Evolutionary conservation across 2,329 filamentous ascomycete species (phyloP), one percentile per base, ranked within the genome.

Genomic region (Neofusicoccum kwambonambiense): DNA sequence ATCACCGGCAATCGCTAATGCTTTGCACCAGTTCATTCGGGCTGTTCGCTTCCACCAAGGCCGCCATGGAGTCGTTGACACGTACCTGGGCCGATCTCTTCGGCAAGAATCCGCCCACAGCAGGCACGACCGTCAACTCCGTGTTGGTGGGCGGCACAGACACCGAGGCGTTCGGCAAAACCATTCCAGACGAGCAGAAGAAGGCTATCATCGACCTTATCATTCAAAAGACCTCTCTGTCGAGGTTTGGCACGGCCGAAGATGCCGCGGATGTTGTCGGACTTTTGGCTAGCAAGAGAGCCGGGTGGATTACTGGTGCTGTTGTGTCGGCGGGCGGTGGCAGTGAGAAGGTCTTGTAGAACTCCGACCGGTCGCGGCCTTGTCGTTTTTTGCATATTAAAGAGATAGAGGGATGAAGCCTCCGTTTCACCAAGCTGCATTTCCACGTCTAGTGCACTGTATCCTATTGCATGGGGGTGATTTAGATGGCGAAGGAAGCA

Each of bases 251-350:
- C 1, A 70, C 64, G 47, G 42, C 70, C 0, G 71, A 77, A 50
- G 75, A 93, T 80, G 75, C 90, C 87, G 73, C 94, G 81, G 75
- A 94, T 90, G 67, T 87, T 84, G 90, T 95, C 70, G 70, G 72
- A 0, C 76, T 74, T 63, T 61, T 79, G 47, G 73, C 72, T 11
- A 71, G 71, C 66, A 76, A 77, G 65, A 72, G 72, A 57, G 69
- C 71, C 12, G 62, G 71, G 58, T 79, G 76, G 69, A 68, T 74
- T 45, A 79, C 74, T 56, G 77, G 77, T 7, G 74, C 74, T 66
- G 77, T 79, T 44, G 66, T 79, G 12, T 70, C 71, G 27, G 74
- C 70, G 41, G 71, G 78, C 61, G 78, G 72, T 17, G 71, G 72
- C 15, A 68, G 68, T 51, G 67, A 64, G n/a, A 72, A 70, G 66